These are phyloP conservation scores for Colletotrichum agaves DNA, from an alignment of 2,329 filamentous ascomycete genomes.

Conservation along the genomic window DNA sequence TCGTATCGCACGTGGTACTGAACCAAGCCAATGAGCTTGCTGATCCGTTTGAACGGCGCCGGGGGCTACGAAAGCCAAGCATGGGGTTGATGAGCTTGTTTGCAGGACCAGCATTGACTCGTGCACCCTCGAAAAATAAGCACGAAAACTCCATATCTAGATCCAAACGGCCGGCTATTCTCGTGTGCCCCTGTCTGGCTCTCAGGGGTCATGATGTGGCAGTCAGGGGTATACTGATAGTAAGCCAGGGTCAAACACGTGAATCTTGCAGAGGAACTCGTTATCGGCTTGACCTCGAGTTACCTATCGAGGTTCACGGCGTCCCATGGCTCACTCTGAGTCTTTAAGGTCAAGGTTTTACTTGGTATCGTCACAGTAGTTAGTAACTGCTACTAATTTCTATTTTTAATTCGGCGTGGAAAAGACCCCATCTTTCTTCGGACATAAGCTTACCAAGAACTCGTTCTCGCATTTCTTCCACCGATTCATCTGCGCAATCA, in stretches of 20 bases:
- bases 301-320: no score
- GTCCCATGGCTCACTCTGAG: no score
- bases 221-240: slow-evolving; percentile 1
- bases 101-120: slow-evolving; percentile 30
- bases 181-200: background rate
- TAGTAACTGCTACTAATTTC: no score
- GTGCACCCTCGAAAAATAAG: slow-evolving; percentile 11
- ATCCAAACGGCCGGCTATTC: background rate
- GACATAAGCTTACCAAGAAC: no score
- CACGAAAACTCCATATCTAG: background rate
- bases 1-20: slow-evolving; percentile 9
- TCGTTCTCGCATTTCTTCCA: slow-evolving; percentile 10
- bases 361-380: no score
- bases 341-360: no score
- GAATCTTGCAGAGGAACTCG: background rate
- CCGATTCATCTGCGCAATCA: background rate
- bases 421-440: no score
- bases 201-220: background rate
- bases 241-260: background rate
- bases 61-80: slow-evolving; percentile 6
- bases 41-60: background rate
- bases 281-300: no score
- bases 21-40: background rate
- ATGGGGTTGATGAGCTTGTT: slow-evolving; percentile 17
- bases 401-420: no score